Conservation (phyloP, 352 stramenopile species). For the Pythium aquatile region DNA sequence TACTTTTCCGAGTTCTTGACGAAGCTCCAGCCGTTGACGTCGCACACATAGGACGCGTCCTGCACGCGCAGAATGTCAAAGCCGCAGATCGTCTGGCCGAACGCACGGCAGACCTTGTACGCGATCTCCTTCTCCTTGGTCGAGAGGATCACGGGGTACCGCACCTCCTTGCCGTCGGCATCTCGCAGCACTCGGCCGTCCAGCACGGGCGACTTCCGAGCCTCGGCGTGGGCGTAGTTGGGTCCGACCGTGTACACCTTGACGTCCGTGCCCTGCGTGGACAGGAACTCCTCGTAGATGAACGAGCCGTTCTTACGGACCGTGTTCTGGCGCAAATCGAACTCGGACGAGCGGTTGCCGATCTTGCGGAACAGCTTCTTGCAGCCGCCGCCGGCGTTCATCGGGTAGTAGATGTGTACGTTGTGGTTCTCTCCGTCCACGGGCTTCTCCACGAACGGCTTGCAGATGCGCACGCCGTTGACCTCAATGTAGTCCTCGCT, state of each 20-base stretch:
- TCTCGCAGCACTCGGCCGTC: constrained; percentile 98
- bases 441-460: constrained; percentile 99
- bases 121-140: constrained; percentile 99
- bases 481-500: constrained; percentile 80
- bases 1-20: constrained; percentile 99
- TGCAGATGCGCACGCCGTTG: constrained; percentile 95
- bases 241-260: constrained; percentile 99
- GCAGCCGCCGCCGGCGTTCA: constrained; percentile 96
- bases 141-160: constrained; percentile 99
- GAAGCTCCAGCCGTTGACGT: constrained; percentile 99
- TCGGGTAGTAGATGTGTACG: constrained; percentile 99
- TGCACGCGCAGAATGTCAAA: constrained; percentile 98
- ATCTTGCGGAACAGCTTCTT: constrained; percentile 99
- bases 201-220: constrained; percentile 98
- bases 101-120: constrained; percentile 80
- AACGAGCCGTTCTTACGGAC: constrained; percentile 91
- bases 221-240: constrained; percentile 99
- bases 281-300: constrained; percentile 98
- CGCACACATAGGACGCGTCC: constrained; percentile 96
- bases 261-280: constrained; percentile 99
- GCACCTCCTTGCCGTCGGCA: constrained; percentile 97
- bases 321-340: constrained; percentile 95
- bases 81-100: constrained; percentile 95
- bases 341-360: constrained; percentile 90
- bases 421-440: constrained; percentile 99